Base-by-base conservation (phyloP, 257 asterid genomes). In the Thymus mandschuricus region DNA sequence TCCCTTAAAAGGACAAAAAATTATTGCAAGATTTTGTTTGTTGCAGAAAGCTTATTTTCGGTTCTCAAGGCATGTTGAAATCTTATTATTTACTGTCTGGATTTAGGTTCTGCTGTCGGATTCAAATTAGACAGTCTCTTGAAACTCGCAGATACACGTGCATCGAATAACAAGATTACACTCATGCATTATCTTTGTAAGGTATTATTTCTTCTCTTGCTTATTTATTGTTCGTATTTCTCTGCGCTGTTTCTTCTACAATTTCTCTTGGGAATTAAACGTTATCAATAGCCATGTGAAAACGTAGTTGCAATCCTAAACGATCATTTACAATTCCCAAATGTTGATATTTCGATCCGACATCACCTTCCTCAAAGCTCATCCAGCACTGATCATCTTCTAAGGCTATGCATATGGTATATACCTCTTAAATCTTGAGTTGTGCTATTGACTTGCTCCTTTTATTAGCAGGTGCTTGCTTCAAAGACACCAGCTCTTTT, bases 161-260 rank as follows among this genome's bases (percentile, higher is more conserved):
- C 98, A 49, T 77, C 94, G 69, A 95, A 90, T 84, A 92, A 71
- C 79, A 92, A 85, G 86, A 95, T 92, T 96, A 95, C 99, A 10
- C 98, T 95, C 59, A 90, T 95, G 99, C 98, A 95, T 82, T 95
- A 92, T 83, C 99, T 95, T 79, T 95, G 99, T 80, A 88, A 92
- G 99, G 99, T 95, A 85, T 73, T 71, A 49, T 11, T 43, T 79
- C 64, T 62, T 57, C 56, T 70, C 71, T 44, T 55, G 34, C 8
- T 60, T 35, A 6, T 12, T 50, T 1, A 13, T 61, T 3, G 11
- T 56, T 30, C 27, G 31, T 64, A 48, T 54, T 51, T 71, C 60
- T 45, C 2, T 11, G 34, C 48, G 70, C 46, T 74, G 21, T 38
- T 51, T 46, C 43, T 62, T 21, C 73, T 54, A 40, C 38, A 27